Base-by-base conservation (phyloP, 2,329 filamentous ascomycete genomes). In the Aureobasidium sp. region DNA sequence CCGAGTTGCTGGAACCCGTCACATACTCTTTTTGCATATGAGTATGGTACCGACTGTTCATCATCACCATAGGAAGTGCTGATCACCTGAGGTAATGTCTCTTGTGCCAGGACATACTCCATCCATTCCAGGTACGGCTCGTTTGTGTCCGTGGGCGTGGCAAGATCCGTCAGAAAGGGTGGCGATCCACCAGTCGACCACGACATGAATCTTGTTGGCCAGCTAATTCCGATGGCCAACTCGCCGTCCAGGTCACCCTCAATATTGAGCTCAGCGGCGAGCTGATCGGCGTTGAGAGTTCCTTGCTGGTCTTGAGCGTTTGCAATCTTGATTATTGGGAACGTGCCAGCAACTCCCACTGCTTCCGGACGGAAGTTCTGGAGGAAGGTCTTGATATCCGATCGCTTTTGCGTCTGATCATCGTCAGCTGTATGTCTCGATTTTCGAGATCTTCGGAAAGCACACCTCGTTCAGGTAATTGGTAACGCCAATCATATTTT, bases 111-210 rank as follows among this genome's bases (percentile, higher is more conserved):
- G 2, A 91, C 75, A 75, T 88, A 87, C 65, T 87, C 82, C 10
- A 92, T 80, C 80, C 87, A 92, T 18, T 83, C 83, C 1, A 92
- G 80, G 75, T 92, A 93, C 0, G 90, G 90, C 78, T 93, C 91
- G 75, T 93, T 93, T 69, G 82, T 84, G 74, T 90, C 84, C 29
- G 69, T 79, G 25, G 82, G 74, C 58, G 78, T 79, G 72, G 69
- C 80, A 16, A 81, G 70, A 47, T 87, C 82, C 0, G 87, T 82
- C 15, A 81, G 77, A 72, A 85, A 86, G 1, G 84, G 85, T 53
- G 82, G 87, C 27, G 76, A 78, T 23, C 90, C 90, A 27, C 82
- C 89, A 1, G 87, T 90, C 58, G 84, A 87, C 75, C 88, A 92
- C 65, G 86, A 87, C 11, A 79, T 82, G 54, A 89, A 82, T 13